Base-by-base conservation (phyloP, 345 rosid species). In the Murraya paniculata region DNA sequence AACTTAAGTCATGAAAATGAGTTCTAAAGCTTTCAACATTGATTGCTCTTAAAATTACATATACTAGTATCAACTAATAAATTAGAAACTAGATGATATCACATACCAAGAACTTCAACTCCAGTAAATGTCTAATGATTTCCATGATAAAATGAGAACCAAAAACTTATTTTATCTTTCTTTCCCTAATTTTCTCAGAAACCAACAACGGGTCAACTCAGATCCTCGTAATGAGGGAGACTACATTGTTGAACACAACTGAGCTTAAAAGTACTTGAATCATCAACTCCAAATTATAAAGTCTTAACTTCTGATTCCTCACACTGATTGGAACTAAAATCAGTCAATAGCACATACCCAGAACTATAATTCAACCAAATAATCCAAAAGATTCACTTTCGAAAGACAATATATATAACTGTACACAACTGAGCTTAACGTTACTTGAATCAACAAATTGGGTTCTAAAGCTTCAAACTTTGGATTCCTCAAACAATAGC, bases 151-250 rank as follows among this genome's bases (percentile, higher is more conserved):
- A 45, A 30, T 16, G 31, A 45, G 24, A 7, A 70, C 2, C 18
- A 55, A 71, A 71, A 55, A 19, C 75, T 31, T 6, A 33, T 30
- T 30, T 1, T 53, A 0, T 22, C 27, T 53, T 36, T 21, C n/a
- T 48, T 53, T 53, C 28, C n/a, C 16, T 24, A 13, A 57, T 28
- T 72, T 56, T 58, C 66, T n/a, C 50, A 36, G 76, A 31, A 73
- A 36, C 76, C 76, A 73, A 35, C 53, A 72, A 10, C 50, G 35
- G 35, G 65, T 56, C 50, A 56, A 22, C 75, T 58, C 31, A 72
- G n/a, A 57, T 50, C 50, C 45, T 35, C 75, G 33, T 21, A 72
- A 1, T 8, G 24, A 30, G 31, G 18, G n/a, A 11, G 50, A 45
- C 16, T 45, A 45, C 18, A 45, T 45, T 45, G 50, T 13, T 45